Percentiles rank a stretch among this genome's conserved stretches.
Conservation (phyloP, 768 basidiomycete genomes). For the Hortiboletus campestris region DNA sequence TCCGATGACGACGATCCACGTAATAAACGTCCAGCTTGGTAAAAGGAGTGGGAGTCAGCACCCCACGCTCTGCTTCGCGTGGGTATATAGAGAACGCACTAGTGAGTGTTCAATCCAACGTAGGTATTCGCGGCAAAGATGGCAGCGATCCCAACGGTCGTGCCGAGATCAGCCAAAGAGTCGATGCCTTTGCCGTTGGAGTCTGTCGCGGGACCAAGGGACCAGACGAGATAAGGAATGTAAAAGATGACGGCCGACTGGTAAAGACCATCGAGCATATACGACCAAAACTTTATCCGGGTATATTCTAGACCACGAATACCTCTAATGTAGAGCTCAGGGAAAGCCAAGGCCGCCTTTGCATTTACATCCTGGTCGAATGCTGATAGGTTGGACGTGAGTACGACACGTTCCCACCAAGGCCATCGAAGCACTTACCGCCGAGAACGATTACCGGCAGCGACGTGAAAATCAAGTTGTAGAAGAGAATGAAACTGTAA, state of each 20-base stretch:
- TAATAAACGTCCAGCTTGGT: slow-evolving; percentile 76
- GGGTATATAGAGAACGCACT: slow-evolving; percentile 54
- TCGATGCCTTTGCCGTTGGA: slow-evolving; percentile 82
- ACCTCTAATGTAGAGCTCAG: slow-evolving; percentile 93
- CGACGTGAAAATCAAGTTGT: slow-evolving; percentile 91
- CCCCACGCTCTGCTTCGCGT: not conserved
- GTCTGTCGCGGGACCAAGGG: slow-evolving; percentile 57
- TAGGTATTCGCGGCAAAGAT: slow-evolving; percentile 88
- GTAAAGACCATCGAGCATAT: slow-evolving; percentile 93
- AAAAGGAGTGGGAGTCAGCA: slow-evolving; percentile 5
- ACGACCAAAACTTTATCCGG: slow-evolving; percentile 86
- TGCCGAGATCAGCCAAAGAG: slow-evolving; percentile 84
- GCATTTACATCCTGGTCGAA: slow-evolving; percentile 97
- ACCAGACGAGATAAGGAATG: slow-evolving; percentile 78
- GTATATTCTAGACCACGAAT: slow-evolving; percentile 95
- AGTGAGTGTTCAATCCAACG: slow-evolving; percentile 86
- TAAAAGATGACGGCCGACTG: slow-evolving; percentile 88
- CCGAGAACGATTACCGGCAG: slow-evolving; percentile 90
- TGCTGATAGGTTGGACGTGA: slow-evolving; percentile 37
- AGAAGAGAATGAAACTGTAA: slow-evolving; percentile 90
- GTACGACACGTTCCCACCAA: not conserved
- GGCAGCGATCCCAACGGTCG: slow-evolving; percentile 83
- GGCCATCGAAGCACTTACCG: slow-evolving; percentile 45
- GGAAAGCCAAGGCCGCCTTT: slow-evolving; percentile 85
- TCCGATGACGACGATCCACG: slow-evolving; percentile 78